Base-by-base conservation (phyloP, 176 grass and related monocot species). In the Rhynchospora tenuis region DNA sequence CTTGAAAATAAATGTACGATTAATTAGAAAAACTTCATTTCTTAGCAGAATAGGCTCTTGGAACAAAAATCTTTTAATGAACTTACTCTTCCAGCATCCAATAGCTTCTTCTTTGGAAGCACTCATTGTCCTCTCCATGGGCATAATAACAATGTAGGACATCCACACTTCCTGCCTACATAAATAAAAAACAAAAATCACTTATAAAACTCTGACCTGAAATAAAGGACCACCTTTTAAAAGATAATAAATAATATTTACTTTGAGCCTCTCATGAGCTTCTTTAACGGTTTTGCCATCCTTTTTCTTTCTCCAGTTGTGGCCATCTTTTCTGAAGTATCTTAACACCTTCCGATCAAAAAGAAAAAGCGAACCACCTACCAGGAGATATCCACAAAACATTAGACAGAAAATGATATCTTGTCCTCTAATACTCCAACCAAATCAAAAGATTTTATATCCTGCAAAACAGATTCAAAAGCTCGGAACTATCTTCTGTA, bases 41-140 rank as follows among this genome's bases (percentile, higher is more conserved):
- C 0, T 76, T 51, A 51, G 14, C 20, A 76, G 72, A 76, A 28
- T 29, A 55, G 57, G 56, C 33, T 19, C 28, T 33, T 77, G 23
- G 19, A 74, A 11, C 24, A 61, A 60, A 12, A 13, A 78, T 85
- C 7, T 59, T 64, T 22, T 72, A 86, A 50, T 86, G 24, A 73
- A 86, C 92, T 90, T 91, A 98, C 95, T 92, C 95, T 81, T 98
- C 95, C 79, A 98, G 88, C 92, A 98, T 93, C 95, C 95, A 98
- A 83, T 98, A 98, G 77, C 84, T 94, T 89, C 95, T 90, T 84
- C 95, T 90, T 79, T 98, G 92, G 56, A 98, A 98, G 81, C 92
- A 91, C 64, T 89, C 88, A 31, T 98, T 98, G 45, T 93, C 95
- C 85, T 98, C 90, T 66, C 95, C 95, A 83, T 98, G 95, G 65